phyloP scores from a whole-genome alignment of 129 eudicot species.

The Heracleum sosnowskyi region DNA sequence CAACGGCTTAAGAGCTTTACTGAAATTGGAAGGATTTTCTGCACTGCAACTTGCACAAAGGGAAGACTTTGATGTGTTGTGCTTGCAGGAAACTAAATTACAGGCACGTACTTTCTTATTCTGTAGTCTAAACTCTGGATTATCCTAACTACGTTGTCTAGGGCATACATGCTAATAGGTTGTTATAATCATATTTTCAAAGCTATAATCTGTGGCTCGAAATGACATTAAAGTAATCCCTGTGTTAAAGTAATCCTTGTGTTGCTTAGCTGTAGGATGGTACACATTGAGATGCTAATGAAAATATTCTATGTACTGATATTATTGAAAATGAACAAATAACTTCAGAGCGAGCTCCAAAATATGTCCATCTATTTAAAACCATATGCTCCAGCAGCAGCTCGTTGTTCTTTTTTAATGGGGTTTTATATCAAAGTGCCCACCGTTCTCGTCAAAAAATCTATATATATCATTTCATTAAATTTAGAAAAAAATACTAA shows the following conservation, averaged over 20 bases:
- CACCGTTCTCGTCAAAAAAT: too few species aligned
- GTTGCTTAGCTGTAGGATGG: neutral
- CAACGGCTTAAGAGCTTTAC: constrained; percentile 82
- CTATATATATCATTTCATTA: too few species aligned
- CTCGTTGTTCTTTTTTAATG: neutral
- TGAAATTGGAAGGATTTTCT: constrained; percentile 61
- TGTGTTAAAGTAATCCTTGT: neutral
- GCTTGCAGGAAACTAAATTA: constrained; percentile 95
- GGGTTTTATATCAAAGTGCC: too few species aligned
- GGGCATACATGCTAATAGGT: neutral
- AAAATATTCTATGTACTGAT: neutral
- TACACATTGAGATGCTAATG: neutral
- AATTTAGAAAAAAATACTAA: too few species aligned
- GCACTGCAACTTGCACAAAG: constrained; percentile 72
- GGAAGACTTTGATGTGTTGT: constrained; percentile 87
- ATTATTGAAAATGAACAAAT: neutral
- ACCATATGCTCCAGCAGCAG: neutral
- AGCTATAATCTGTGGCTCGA: neutral
- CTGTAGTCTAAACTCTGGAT: constrained; percentile 6
- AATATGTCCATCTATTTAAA: neutral
- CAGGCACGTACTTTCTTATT: constrained; percentile 43
- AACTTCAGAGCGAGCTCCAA: neutral
- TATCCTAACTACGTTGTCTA: neutral
- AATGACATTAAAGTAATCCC: neutral
- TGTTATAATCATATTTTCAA: neutral